These are phyloP conservation scores for Anastatica hierochuntica DNA, from an alignment of 345 rosid genomes.

Conservation along the genomic window DNA sequence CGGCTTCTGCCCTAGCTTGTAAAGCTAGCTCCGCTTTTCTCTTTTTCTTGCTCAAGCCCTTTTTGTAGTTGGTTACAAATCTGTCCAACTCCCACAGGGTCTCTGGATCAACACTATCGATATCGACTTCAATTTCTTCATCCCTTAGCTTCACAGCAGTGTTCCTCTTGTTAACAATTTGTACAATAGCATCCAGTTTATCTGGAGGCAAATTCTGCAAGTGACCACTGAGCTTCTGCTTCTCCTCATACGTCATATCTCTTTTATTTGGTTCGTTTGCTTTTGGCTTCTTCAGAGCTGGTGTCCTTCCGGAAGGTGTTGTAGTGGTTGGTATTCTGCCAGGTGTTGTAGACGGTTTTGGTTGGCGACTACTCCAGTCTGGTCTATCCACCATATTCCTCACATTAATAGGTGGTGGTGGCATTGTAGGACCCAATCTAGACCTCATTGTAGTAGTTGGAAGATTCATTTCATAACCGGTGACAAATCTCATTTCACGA, in stretches of 20 bases:
- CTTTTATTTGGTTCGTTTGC: slow-evolving; percentile 92
- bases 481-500: slow-evolving; percentile 51
- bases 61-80: slow-evolving; percentile 88
- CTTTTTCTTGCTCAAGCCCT: slow-evolving; percentile 92
- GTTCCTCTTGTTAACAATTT: slow-evolving; percentile 88
- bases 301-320: slow-evolving; percentile 75
- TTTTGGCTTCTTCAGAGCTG: slow-evolving; percentile 89
- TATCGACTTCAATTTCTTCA: slow-evolving; percentile 96
- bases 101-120: slow-evolving; percentile 93
- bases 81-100: slow-evolving; percentile 99
- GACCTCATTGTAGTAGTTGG: slow-evolving; percentile 45
- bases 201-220: slow-evolving; percentile 86
- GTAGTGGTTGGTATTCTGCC: slow-evolving; percentile 40
- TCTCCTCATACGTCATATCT: slow-evolving; percentile 97
- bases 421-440: slow-evolving; percentile 47
- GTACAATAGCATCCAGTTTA: slow-evolving; percentile 88
- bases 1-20: slow-evolving; percentile 69
- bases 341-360: slow-evolving; percentile 41
- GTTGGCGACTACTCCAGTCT: slow-evolving; percentile 48
- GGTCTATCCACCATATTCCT: slow-evolving; percentile 75
- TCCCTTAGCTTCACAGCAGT: slow-evolving; percentile 67
- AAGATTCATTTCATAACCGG: slow-evolving; percentile 46
- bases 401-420: slow-evolving; percentile 61
- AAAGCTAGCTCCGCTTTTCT: slow-evolving; percentile 88
- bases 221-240: slow-evolving; percentile 87